A percentile compares a stretch with the other conserved stretches of the same genome.
Evolutionary conservation across 805 yeast species (phyloP).

Genomic region (Soucietia sequanensis): DNA sequence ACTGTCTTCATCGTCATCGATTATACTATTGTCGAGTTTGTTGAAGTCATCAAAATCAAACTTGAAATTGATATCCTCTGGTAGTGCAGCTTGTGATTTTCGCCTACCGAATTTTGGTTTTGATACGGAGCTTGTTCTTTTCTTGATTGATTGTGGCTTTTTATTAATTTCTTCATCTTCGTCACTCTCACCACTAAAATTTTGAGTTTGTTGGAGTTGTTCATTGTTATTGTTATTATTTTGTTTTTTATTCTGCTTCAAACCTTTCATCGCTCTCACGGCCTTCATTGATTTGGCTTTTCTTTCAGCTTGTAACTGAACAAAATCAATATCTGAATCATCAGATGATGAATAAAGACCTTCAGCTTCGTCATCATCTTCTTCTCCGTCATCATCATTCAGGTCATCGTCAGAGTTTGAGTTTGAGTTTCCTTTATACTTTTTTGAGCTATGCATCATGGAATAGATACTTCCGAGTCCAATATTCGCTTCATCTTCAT

Average conservation of each 20-base stretch:
- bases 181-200: slow-evolving; percentile 14
- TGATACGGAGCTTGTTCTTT: slow-evolving; percentile 11
- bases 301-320: slow-evolving; percentile 65
- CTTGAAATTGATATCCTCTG: slow-evolving; percentile 41
- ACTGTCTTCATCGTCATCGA: slow-evolving; percentile 19
- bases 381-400: slow-evolving; percentile 5
- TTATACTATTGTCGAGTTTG: slow-evolving; percentile 11
- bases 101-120: slow-evolving; percentile 32
- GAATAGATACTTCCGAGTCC: slow-evolving; percentile 22
- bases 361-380: slow-evolving; percentile 19
- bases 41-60: slow-evolving; percentile 39
- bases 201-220: slow-evolving; percentile 1
- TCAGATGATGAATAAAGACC: slow-evolving; percentile 58
- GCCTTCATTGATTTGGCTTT: slow-evolving; percentile 57
- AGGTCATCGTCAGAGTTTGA: slow-evolving; percentile 4
- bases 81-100: slow-evolving; percentile 37
- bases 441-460: slow-evolving; percentile 13
- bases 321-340: slow-evolving; percentile 71
- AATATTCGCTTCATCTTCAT: slow-evolving; percentile 11
- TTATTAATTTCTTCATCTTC: slow-evolving; percentile 5
- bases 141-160: too few relatives aligned
- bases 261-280: slow-evolving; percentile 28
- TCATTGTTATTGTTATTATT: background rate
- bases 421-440: background rate
- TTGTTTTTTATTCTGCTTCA: slow-evolving; percentile 12